Base-by-base conservation (phyloP, 2,329 filamentous ascomycete species). In the Harringtonia aguacate region DNA sequence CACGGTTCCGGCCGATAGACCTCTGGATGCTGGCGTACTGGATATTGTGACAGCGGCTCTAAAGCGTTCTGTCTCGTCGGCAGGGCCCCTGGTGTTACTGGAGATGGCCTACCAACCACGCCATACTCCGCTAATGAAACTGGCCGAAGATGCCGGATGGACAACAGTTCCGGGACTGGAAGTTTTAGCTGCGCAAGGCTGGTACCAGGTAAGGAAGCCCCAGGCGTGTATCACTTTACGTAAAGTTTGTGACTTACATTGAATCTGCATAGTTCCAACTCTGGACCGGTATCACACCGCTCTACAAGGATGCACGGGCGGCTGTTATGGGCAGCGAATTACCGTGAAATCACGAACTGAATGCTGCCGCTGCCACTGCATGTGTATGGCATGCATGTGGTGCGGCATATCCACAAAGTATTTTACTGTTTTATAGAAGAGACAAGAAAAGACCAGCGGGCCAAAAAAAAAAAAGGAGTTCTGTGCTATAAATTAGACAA, bases 31-130 rank as follows among this genome's bases (percentile, higher is more conserved):
- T 1, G 65, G 63, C 12, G 80, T 95, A 62, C 72, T 75, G 20
- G 77, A 81, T 52, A 69, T 84, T 2, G 65, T 95, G 10, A 62
- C 66, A 6, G 62, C 69, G 15, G 55, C 79, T 29, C 58, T 79
- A n/a, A 64, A 67, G 46, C 61, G 61, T 21, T 59, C 53, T 7
- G 13, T 27, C 1, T 2, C 34, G 18, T 17, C 37, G 21, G 13
- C 8, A 2, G 39, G n/a, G 14, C 8, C 12, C 22, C 73, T 75
- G 18, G 75, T 92, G 13, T 64, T 97, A 48, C 66, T 97, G 4
- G 92, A 98, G 62, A 95, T 98, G 89, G 90, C 92, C 2, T 98
- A 98, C 63, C 94, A 90, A 63, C 92, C 92, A 18, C 70, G 75
- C 0, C 74, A 85, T 42, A 98, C 92, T 5, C 77, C 82, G 8